phyloP scores from a whole-genome alignment of 2,329 filamentous ascomycete genomes.

The Orbilia javanica region DNA sequence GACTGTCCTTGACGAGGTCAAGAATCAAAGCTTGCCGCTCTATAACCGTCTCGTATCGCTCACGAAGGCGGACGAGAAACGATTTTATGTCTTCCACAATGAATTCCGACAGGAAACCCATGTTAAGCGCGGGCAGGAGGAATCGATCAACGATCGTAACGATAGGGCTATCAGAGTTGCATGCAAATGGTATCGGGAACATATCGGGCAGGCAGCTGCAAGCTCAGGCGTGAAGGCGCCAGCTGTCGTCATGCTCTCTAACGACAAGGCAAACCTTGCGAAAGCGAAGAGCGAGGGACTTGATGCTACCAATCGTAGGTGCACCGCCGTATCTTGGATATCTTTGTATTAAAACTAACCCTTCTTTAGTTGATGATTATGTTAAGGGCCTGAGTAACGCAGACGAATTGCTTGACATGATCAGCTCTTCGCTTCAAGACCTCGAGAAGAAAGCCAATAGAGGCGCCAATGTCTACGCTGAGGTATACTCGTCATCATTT shows the following conservation, averaged over 20 bases:
- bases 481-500: constrained; percentile 64
- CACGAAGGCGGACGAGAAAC: constrained; percentile 95
- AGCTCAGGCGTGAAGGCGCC: constrained; percentile 73
- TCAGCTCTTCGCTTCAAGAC: constrained; percentile 81
- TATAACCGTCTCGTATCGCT: constrained; percentile 93
- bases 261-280: constrained; percentile 86
- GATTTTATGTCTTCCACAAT: constrained; percentile 99
- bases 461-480: constrained; percentile 80
- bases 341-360: constrained; percentile 65
- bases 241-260: constrained; percentile 89
- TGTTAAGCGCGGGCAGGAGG: constrained; percentile 78
- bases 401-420: constrained; percentile 90
- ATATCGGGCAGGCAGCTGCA: constrained; percentile 75
- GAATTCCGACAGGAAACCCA: constrained; percentile 96
- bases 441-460: constrained; percentile 74
- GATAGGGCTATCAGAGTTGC: constrained; percentile 89
- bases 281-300: constrained; percentile 83
- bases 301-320: constrained; percentile 57
- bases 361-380: constrained; percentile 75
- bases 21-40: constrained; percentile 90
- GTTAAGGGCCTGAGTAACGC: constrained; percentile 86
- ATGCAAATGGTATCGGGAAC: constrained; percentile 89
- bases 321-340: not conserved
- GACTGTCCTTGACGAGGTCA: constrained; percentile 94
- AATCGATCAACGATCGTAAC: constrained; percentile 96